A percentile compares a stretch with the other conserved stretches of the same genome.
Evolutionary conservation across 306 rosid species (phyloP).

Genomic region (Chamaecrista fasciculata): DNA sequence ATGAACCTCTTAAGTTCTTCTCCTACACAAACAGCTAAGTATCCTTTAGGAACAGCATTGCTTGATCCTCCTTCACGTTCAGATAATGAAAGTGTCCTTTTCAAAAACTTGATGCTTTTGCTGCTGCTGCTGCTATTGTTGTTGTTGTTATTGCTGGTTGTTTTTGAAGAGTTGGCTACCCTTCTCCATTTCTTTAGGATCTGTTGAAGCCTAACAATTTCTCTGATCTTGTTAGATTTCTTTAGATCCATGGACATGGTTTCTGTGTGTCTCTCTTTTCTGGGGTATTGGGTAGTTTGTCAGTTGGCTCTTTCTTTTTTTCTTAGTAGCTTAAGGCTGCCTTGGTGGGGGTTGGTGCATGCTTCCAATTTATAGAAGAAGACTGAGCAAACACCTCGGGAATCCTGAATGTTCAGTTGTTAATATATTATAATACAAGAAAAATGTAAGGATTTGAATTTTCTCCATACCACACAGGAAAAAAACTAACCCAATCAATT

Average conservation of each 20-base stretch:
- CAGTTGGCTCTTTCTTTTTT: neutral
- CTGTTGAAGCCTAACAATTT: constrained; percentile 91
- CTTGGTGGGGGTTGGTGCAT: constrained; percentile 15
- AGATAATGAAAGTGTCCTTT: constrained; percentile 63
- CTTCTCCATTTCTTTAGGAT: constrained; percentile 95
- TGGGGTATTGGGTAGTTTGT: constrained; percentile 6
- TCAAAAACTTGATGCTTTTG: constrained; percentile 64
- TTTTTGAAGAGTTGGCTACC: constrained; percentile 61
- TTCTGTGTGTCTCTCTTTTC: constrained; percentile 11
- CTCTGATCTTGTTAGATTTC: constrained; percentile 85
- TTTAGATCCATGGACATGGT: constrained; percentile 58
- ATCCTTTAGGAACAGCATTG: constrained; percentile 76
- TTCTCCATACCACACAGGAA: constrained; percentile 33
- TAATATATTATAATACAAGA: constrained; percentile 7
- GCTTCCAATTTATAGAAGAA: constrained; percentile 52
- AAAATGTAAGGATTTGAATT: constrained; percentile 16
- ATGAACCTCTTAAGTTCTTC: constrained; percentile 66
- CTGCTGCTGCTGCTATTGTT: constrained; percentile 22
- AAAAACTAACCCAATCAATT: constrained; percentile 30
- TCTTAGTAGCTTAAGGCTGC: constrained; percentile 24
- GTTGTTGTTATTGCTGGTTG: constrained; percentile 22
- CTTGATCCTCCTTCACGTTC: constrained; percentile 40
- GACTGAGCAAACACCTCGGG: neutral
- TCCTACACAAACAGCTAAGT: constrained; percentile 82
- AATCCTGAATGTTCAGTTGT: constrained; percentile 2